Conservation (phyloP, 176 grass and related monocot genomes). For the Lolium multiflorum region DNA sequence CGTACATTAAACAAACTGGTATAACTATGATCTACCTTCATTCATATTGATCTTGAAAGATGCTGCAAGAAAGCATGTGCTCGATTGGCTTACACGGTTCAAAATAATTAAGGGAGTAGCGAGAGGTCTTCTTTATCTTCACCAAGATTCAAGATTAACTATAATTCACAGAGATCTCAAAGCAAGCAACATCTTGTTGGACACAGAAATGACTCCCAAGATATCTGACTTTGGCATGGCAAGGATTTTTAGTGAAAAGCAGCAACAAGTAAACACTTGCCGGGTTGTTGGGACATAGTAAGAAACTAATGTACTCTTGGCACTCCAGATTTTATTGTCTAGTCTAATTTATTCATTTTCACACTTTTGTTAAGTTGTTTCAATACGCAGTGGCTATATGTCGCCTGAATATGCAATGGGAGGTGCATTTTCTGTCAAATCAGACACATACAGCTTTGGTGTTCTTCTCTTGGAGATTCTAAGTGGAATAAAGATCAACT, state of each 20-base stretch:
- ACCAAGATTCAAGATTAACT: conserved; percentile 10
- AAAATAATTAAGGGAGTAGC: background rate
- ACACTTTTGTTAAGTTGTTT: no score
- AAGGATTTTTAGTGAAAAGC: background rate
- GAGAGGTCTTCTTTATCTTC: background rate
- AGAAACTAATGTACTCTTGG: background rate
- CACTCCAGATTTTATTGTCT: no score
- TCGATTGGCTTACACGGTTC: background rate
- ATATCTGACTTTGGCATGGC: background rate
- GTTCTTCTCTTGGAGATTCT: background rate
- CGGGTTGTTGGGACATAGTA: background rate
- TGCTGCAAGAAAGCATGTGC: background rate
- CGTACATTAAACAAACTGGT: background rate
- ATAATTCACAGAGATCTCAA: background rate
- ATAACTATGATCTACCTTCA: background rate
- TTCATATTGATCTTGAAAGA: background rate
- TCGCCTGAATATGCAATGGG: background rate
- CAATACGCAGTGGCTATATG: background rate
- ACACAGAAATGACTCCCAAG: background rate
- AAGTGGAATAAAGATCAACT: background rate
- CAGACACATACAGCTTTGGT: background rate
- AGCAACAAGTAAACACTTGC: background rate
- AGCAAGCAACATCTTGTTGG: background rate
- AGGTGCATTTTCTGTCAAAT: background rate
- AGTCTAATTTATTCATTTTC: no score